Evolutionary conservation across 176 grass and related monocot species (phyloP).

Genomic region (Hyparrhenia diplandra): DNA sequence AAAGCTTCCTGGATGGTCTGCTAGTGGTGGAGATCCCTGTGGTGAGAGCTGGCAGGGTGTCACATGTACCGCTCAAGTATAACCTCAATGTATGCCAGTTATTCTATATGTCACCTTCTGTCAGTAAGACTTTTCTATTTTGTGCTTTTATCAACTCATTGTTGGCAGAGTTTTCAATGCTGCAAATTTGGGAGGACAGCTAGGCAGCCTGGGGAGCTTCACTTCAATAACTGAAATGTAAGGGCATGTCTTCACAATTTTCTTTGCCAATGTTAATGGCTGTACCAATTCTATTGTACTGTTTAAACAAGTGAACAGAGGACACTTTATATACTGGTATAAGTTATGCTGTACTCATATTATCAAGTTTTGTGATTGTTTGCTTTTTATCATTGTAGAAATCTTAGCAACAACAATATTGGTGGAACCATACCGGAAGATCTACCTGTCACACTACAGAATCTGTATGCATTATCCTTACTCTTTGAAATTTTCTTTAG

Average conservation of each 20-base stretch:
- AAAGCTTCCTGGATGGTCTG: constrained; percentile 68
- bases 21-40: constrained; percentile 83
- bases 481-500: constrained; percentile 13
- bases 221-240: constrained; percentile 75
- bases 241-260: background rate
- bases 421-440: constrained; percentile 73
- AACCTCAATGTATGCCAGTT: constrained; percentile 69
- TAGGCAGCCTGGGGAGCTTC: constrained; percentile 66
- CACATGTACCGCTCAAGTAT: constrained; percentile 67
- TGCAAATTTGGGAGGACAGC: constrained; percentile 69
- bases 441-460: constrained; percentile 72
- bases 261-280: background rate
- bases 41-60: constrained; percentile 84
- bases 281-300: constrained; percentile 15
- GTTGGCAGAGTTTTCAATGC: constrained; percentile 70
- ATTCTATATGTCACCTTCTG: constrained; percentile 32
- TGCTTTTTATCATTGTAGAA: constrained; percentile 44
- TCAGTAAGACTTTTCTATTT: constrained; percentile 21
- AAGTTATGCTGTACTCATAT: constrained; percentile 5
- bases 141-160: constrained; percentile 31
- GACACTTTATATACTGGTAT: constrained; percentile 1
- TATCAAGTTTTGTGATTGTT: background rate
- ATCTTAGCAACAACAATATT: constrained; percentile 93
- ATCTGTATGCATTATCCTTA: constrained; percentile 61
- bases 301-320: background rate